Evolutionary conservation across 306 rosid species (phyloP).

Genomic region (Corylus heterophylla): DNA sequence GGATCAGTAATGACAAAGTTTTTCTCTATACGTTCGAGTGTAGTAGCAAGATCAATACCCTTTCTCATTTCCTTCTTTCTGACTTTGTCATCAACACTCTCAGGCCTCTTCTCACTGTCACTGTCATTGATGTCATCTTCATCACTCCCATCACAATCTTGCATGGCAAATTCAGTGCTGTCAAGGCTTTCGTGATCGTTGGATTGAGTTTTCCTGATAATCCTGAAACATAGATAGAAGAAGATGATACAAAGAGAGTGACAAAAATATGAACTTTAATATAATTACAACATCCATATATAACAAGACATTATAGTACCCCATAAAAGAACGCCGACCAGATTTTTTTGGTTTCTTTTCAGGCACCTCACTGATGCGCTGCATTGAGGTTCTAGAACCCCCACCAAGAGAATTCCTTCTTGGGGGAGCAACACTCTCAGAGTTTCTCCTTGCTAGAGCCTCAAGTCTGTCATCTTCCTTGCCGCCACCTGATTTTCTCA

Average conservation of each 20-base stretch:
- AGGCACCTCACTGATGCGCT: slow-evolving; percentile 66
- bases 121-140: slow-evolving; percentile 18
- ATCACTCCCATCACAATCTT: slow-evolving; percentile 46
- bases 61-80: slow-evolving; percentile 82
- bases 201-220: slow-evolving; percentile 56
- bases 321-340: slow-evolving; percentile 74
- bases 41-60: slow-evolving; percentile 97
- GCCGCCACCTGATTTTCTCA: slow-evolving; percentile 55
- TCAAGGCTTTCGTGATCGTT: slow-evolving; percentile 39
- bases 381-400: slow-evolving; percentile 50
- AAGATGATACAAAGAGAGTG: not conserved
- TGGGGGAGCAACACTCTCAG: slow-evolving; percentile 56
- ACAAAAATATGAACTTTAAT: not conserved
- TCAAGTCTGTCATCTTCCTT: slow-evolving; percentile 36
- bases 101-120: slow-evolving; percentile 52
- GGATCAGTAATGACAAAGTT: slow-evolving; percentile 99
- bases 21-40: slow-evolving; percentile 97
- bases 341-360: slow-evolving; percentile 64
- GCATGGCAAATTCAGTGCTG: slow-evolving; percentile 23
- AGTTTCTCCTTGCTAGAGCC: slow-evolving; percentile 47
- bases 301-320: slow-evolving; percentile 47
- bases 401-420: slow-evolving; percentile 50
- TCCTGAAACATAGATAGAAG: slow-evolving; percentile 40
- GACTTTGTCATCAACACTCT: slow-evolving; percentile 54
- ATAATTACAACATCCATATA: not conserved